Base-by-base conservation (phyloP, 2,329 filamentous ascomycete species). In the Aureobasidium pullulans region DNA sequence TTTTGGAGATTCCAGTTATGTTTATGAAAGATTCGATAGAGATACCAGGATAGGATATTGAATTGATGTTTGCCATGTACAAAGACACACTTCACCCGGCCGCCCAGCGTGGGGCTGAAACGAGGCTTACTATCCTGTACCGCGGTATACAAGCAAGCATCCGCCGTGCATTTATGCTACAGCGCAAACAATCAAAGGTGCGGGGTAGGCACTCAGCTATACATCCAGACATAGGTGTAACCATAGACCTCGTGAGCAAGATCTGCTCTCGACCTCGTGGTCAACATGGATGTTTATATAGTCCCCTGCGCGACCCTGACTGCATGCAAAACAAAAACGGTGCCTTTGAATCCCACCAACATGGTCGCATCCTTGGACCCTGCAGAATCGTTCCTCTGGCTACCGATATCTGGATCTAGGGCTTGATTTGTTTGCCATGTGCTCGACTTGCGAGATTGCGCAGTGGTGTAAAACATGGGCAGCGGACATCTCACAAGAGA, bases 41-140 rank as follows among this genome's bases (percentile, higher is more conserved):
- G 52, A 57, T 57, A 57, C 52, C 52, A 44, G 52, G 52, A 57
- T 57, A 44, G 52, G 52, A 57, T 57, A 34, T 29, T 8, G 40
- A 34, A 32, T 10, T 11, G 8, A 56, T n/a, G 52, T 44, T 56
- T 56, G 39, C 23, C 31, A 28, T 56, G 40, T 36, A 57, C 52
- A 28, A 29, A 28, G 9, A 40, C 4, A 40, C 15, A 11, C 3
- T 28, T 9, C 0, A 31, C 32, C 23, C 7, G 37, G n/a, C 31
- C 37, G 32, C 36, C 23, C 4, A 37, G 23, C 4, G 11, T 15
- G n/a, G 7, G 19, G 31, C 6, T n/a, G 46, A 11, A 16, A 19
- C 15, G 29, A 31, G 49, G 49, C 49, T 31, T 13, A 4, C 9
- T 11, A 15, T 6, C 13, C 16, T 43, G 37, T 42, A 34, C 50